Evolutionary conservation across 306 rosid species (phyloP).

Genomic region (Arachis stenosperma): DNA sequence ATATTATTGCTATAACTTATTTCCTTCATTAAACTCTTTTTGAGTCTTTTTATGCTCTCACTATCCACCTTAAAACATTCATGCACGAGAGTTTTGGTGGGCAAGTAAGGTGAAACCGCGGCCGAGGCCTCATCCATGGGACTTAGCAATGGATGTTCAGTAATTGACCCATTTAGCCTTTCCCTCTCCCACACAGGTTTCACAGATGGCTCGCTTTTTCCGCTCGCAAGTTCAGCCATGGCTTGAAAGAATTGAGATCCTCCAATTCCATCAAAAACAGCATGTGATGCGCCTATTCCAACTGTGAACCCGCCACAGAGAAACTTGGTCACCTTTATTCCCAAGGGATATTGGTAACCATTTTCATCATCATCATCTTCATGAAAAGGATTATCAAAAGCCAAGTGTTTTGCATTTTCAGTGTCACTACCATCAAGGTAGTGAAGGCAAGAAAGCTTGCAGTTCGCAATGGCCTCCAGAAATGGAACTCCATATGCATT

Average conservation of each 20-base stretch:
- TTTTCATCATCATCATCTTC: slow-evolving; percentile 36
- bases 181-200: slow-evolving; percentile 61
- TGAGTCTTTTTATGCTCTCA: slow-evolving; percentile 40
- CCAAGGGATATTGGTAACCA: slow-evolving; percentile 32
- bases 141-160: slow-evolving; percentile 12
- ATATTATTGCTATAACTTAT: background rate
- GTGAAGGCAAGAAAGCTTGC: slow-evolving; percentile 41
- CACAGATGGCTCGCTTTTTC: slow-evolving; percentile 42
- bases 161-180: slow-evolving; percentile 29
- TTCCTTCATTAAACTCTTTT: slow-evolving; percentile 26
- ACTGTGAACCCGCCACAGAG: slow-evolving; percentile 49
- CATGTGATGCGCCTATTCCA: slow-evolving; percentile 38
- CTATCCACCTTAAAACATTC: slow-evolving; percentile 17
- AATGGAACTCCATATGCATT: slow-evolving; percentile 49
- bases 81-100: slow-evolving; percentile 21
- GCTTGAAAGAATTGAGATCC: slow-evolving; percentile 42
- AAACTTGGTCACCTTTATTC: slow-evolving; percentile 44
- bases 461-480: slow-evolving; percentile 41
- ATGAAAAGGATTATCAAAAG: slow-evolving; percentile 14
- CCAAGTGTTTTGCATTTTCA: slow-evolving; percentile 24
- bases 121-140: background rate
- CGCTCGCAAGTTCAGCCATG: slow-evolving; percentile 47
- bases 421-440: slow-evolving; percentile 41
- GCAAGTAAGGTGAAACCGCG: slow-evolving; percentile 44
- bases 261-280: slow-evolving; percentile 45